Base-by-base conservation (phyloP, 768 basidiomycete genomes). In the Hortiboletus campestris region DNA sequence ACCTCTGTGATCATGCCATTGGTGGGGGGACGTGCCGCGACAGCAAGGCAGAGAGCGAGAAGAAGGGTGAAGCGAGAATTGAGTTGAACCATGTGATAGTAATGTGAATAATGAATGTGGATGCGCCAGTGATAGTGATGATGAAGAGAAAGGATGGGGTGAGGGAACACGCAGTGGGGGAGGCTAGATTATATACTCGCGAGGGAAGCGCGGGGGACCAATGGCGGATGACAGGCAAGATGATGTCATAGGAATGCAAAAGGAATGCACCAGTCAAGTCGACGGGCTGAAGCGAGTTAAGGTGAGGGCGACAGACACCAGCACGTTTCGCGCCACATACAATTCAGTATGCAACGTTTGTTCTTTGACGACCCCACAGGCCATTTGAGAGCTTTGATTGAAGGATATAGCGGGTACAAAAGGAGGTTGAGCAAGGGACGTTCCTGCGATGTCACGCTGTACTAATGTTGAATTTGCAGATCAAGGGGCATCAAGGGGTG, bases 71-170 rank as follows among this genome's bases (percentile, higher is more conserved):
- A 72, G 56, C 58, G 70, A 55, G 60, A 38, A 25, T 51, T 57
- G 57, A 72, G 61, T 48, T 63, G 70, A 53, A 70, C 63, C 68
- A 70, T 69, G 55, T 47, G 57, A 56, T 70, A 57, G 62, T 64
- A 19, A 67, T 69, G 69, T 63, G 32, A 25, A 46, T 61, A 66
- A 63, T 35, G 69, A 69, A 51, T 47, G 67, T 71, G 67, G 46
- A 28, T 45, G 17, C 44, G 43, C 45, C 42, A 45, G 49, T 16
- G 44, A 57, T 67, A 56, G 55, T 58, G 49, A 54, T 60, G 59
- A 41, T 19, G 43, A 48, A 40, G 20, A 48, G 46, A 20, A 28
- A 59, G 51, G 53, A 55, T 8, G 46, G 56, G 53, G 39, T 25
- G 49, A 35, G 43, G 35, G 53, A 29, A 45, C 25, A 28, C 29